Evolutionary conservation across 495 filamentous ascomycete species (phyloP), one percentile per base, ranked within the genome.

Genomic region (Aspergillus incahuasiensis): DNA sequence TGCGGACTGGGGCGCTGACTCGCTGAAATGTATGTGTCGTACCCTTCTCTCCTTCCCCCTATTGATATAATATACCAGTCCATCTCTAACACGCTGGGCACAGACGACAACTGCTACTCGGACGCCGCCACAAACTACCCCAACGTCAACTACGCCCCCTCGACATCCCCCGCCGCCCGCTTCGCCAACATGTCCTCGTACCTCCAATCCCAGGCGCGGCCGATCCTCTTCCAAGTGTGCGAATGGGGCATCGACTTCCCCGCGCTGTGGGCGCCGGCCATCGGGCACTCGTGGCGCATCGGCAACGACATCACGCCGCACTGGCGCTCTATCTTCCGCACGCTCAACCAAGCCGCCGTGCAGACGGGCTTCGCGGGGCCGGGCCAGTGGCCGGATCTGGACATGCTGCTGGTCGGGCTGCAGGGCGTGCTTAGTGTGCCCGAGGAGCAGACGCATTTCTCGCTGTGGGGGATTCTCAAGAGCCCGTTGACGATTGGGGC

Each of bases 381-480:
- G 0, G 78, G 78, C 11, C 74, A 76, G 42, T 79, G 75, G 68
- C 78, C 79, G 11, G 79, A 83, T 63, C 70, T 81, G 52, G 80
- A 83, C 46, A 83, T 82, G 80, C 61, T 82, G 16, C 73, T 78
- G 50, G 65, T 79, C 8, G 76, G 77, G 0, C 76, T 73, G 16
- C 55, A 68, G 6, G 49, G 24, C 1, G 44, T 70, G 2, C 57
- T 77, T 11, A 73, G 67, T 1, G 51, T 59, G 0, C 52, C 66
- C 0, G 74, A 81, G 56, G 74, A 80, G 22, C 69, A 74, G 38
- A 74, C 77, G 0, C 82, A 84, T 62, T 82, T 85, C 55, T 74
- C 74, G 1, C 61, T 85, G 42, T 85, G 81, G 81, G 78, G 77
- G 42, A 78, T 82, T 24, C 61, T 77, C 51, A 84, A 84, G 62